Conservation (phyloP, 345 rosid genomes). For the Aethionema arabicum region DNA sequence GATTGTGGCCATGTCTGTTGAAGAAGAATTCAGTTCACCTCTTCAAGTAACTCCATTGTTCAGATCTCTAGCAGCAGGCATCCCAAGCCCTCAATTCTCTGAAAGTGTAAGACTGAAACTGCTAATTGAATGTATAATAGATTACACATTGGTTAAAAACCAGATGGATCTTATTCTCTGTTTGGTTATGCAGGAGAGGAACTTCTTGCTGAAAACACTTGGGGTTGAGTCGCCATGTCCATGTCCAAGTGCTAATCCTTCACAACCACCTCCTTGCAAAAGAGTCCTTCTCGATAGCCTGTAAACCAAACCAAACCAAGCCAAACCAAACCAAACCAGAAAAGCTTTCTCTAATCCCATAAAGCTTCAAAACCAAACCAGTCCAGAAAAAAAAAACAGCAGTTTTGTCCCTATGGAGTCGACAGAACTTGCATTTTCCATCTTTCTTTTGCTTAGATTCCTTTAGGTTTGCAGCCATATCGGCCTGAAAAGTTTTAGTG, state of each 20-base stretch:
- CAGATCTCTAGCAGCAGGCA: conserved; percentile 96
- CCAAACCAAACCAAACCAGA: no score
- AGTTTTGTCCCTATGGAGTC: conserved; percentile 36
- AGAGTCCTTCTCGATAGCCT: conserved; percentile 93
- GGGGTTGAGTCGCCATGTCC: conserved; percentile 81
- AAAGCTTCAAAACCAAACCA: conserved; percentile 9
- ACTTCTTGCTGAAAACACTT: conserved; percentile 83
- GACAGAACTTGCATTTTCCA: conserved; percentile 33
- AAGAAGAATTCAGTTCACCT: conserved; percentile 72
- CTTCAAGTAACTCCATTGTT: conserved; percentile 85
- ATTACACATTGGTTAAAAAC: neutral
- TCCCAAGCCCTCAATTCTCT: conserved; percentile 96
- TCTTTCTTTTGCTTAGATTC: conserved; percentile 31
- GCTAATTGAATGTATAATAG: neutral
- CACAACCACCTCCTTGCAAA: conserved; percentile 91
- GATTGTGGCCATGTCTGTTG: conserved; percentile 49
- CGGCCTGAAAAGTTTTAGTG: conserved; percentile 74
- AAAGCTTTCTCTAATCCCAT: no score
- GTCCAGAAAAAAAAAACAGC: neutral
- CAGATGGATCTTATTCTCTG: conserved; percentile 25
- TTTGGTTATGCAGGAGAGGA: conserved; percentile 70
- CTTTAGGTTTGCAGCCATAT: conserved; percentile 67
- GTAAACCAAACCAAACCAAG: conserved; percentile 37
- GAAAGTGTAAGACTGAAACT: conserved; percentile 76
- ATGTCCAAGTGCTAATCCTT: conserved; percentile 52